phyloP scores from a whole-genome alignment of 2,329 filamentous ascomycete genomes.

The Mollisiaceae sp. region DNA sequence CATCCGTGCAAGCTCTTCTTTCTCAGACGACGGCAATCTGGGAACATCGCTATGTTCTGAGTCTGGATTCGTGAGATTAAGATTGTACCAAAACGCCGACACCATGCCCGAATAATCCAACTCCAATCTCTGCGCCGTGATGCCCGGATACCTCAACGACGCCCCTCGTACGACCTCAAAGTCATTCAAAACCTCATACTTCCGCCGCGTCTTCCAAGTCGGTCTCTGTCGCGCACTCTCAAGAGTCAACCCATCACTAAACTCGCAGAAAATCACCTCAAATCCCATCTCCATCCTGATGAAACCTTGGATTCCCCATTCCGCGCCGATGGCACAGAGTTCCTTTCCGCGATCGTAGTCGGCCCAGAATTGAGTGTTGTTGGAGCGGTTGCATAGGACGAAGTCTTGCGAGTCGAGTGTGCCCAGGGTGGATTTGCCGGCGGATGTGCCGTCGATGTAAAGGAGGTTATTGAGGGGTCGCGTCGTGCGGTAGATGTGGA shows the following conservation, averaged over 20 bases:
- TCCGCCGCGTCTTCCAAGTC: not conserved
- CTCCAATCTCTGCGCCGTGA: slow-evolving; percentile 44
- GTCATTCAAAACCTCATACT: slow-evolving; percentile 27
- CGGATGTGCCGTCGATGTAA: slow-evolving; percentile 10
- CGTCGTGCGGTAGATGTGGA: slow-evolving; percentile 11
- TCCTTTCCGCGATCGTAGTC: not conserved
- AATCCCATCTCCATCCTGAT: slow-evolving; percentile 73
- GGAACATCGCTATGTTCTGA: slow-evolving; percentile 27
- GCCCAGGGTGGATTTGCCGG: slow-evolving; percentile 12
- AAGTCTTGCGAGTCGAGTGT: slow-evolving; percentile 13
- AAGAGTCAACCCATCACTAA: slow-evolving; percentile 45
- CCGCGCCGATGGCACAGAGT: slow-evolving; percentile 55
- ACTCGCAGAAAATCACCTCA: slow-evolving; percentile 71
- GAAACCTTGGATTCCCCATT: slow-evolving; percentile 65
- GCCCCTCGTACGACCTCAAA: slow-evolving; percentile 46
- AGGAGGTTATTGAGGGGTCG: not conserved
- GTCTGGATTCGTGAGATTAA: slow-evolving; percentile 39
- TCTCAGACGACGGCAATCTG: slow-evolving; percentile 22
- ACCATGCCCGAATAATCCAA: slow-evolving; percentile 40
- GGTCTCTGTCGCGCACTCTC: slow-evolving; percentile 10
- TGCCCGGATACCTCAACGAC: slow-evolving; percentile 48
- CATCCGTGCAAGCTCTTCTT: not conserved
- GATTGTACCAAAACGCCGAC: slow-evolving; percentile 37
- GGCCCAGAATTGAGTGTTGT: not conserved
- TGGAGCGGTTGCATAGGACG: not conserved